Conservation (phyloP, 371 early-diverging fungal species). For the Mucor ambiguus region DNA sequence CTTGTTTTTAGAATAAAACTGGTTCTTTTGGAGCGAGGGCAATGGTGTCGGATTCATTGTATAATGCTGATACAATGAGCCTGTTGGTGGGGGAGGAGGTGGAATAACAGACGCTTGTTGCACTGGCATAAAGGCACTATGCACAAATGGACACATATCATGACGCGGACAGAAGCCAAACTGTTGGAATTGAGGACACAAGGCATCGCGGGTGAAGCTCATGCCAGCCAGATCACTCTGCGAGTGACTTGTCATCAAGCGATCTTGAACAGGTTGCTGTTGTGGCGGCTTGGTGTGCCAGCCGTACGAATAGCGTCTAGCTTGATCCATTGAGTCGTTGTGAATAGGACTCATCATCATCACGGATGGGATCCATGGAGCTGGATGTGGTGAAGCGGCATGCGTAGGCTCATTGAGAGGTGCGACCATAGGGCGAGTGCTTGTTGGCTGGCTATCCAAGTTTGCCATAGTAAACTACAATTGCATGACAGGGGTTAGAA, state of each 20-base stretch:
- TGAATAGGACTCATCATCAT: background rate
- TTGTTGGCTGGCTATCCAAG: background rate
- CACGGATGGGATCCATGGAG: slow-evolving; percentile 7
- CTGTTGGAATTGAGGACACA: slow-evolving; percentile 18
- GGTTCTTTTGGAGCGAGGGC: background rate
- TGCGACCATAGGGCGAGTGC: background rate
- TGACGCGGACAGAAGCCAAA: slow-evolving; percentile 13
- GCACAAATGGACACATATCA: slow-evolving; percentile 13
- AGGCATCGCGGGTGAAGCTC: background rate
- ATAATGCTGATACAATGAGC: slow-evolving; percentile 4
- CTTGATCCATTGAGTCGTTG: background rate
- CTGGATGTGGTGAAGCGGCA: background rate
- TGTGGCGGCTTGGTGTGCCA: slow-evolving; percentile 7
- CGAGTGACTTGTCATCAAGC: background rate
- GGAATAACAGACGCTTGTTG: background rate
- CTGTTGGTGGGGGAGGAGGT: background rate
- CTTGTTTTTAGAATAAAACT: background rate
- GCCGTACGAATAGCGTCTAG: slow-evolving; percentile 12
- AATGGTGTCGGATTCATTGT: slow-evolving; percentile 13
- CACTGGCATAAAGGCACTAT: background rate
- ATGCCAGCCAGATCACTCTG: background rate
- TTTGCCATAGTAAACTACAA: slow-evolving; percentile 12
- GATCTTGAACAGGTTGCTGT: background rate
- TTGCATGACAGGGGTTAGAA: background rate
- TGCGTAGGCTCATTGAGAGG: background rate